These are phyloP conservation scores for Ophidiomyces ophidiicola DNA, from an alignment of 2,329 filamentous ascomycete species.

Conservation along the genomic window DNA sequence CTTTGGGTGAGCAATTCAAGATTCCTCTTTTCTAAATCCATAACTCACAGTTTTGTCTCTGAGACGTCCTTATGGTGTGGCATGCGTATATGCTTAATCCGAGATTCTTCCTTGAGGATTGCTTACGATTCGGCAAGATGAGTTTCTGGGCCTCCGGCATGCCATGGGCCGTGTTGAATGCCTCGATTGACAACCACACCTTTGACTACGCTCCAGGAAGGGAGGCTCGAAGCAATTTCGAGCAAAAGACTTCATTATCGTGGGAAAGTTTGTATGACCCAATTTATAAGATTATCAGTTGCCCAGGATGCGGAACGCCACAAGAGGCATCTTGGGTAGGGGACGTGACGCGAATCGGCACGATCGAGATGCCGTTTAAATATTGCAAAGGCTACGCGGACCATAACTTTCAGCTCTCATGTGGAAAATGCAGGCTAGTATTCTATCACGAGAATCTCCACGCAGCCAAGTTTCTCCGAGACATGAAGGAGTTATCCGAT, in stretches of 20 bases:
- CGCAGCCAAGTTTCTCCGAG: conserved; percentile 49
- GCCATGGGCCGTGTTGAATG: conserved; percentile 51
- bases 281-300: conserved; percentile 39
- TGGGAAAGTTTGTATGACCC: conserved; percentile 52
- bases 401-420: conserved; percentile 39
- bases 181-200: conserved; percentile 44
- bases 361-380: conserved; percentile 20
- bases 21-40: background rate
- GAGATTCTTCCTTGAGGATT: conserved; percentile 60
- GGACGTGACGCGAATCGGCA: conserved; percentile 17
- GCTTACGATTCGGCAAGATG: conserved; percentile 46
- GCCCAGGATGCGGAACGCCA: conserved; percentile 41
- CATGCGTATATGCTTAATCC: conserved; percentile 71
- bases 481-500: conserved; percentile 40
- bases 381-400: conserved; percentile 26
- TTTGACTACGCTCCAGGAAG: conserved; percentile 46
- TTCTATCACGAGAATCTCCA: conserved; percentile 49
- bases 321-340: conserved; percentile 49
- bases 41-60: conserved; percentile 14
- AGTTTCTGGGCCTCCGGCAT: conserved; percentile 51
- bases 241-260: conserved; percentile 34
- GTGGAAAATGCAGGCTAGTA: conserved; percentile 38
- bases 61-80: conserved; percentile 68
- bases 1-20: conserved; percentile 41
- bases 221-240: conserved; percentile 39